Conservation (phyloP, 441 rosid genomes). For the Eruca vesicaria region DNA sequence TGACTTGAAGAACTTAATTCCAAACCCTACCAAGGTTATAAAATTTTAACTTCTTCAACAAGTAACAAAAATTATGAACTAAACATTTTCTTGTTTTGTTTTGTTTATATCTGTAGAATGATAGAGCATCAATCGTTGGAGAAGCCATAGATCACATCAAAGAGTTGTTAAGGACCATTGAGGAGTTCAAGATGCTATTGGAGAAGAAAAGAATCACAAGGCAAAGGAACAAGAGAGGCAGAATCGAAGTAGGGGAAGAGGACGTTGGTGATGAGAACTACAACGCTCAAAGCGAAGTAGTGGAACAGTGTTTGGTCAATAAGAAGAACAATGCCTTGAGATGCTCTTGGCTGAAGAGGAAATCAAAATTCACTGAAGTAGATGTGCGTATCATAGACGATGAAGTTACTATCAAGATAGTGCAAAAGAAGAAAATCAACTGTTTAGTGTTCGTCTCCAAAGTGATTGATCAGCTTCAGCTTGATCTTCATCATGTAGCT, state of each 20-base stretch:
- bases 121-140: slow-evolving; percentile 71
- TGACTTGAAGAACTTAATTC: slow-evolving; percentile 53
- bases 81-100: not conserved
- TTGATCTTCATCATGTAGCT: slow-evolving; percentile 78
- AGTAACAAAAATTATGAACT: not conserved
- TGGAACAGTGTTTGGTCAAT: slow-evolving; percentile 41
- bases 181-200: slow-evolving; percentile 56
- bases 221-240: slow-evolving; percentile 48
- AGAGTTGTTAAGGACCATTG: slow-evolving; percentile 63
- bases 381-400: slow-evolving; percentile 76
- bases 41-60: slow-evolving; percentile 10
- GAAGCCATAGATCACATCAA: slow-evolving; percentile 80
- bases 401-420: slow-evolving; percentile 72
- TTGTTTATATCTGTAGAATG: slow-evolving; percentile 35
- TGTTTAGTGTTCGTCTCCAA: slow-evolving; percentile 64
- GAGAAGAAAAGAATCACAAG: slow-evolving; percentile 60
- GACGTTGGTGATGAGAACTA: slow-evolving; percentile 39
- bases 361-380: slow-evolving; percentile 68
- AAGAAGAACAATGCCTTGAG: slow-evolving; percentile 41
- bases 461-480: slow-evolving; percentile 69
- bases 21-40: slow-evolving; percentile 67
- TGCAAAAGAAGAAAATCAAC: slow-evolving; percentile 73
- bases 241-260: slow-evolving; percentile 40
- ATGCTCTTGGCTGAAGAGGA: slow-evolving; percentile 80
- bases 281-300: slow-evolving; percentile 35